A percentile compares a stretch with the other conserved stretches of the same genome.
These are phyloP conservation scores for Beverwykella pulmonaria DNA, from an alignment of 495 filamentous ascomycete genomes.

Conservation along the genomic window DNA sequence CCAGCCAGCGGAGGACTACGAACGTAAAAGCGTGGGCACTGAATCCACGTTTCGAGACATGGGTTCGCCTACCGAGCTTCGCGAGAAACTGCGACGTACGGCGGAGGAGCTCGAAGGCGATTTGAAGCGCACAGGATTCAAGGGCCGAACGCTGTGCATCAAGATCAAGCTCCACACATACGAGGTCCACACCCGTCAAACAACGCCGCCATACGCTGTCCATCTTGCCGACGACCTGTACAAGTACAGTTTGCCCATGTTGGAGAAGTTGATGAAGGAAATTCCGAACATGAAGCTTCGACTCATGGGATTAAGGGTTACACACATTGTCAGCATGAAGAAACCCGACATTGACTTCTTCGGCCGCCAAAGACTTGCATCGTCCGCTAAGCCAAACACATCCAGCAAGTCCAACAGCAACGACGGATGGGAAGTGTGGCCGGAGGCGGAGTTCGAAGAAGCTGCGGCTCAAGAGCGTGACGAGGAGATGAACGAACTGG, in stretches of 20 bases:
- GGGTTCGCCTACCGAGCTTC: slow-evolving; percentile 64
- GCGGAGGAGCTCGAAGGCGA: slow-evolving; percentile 91
- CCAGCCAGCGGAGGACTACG: slow-evolving; percentile 84
- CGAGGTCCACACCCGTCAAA: slow-evolving; percentile 84
- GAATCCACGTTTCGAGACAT: slow-evolving; percentile 91
- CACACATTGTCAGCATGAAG: slow-evolving; percentile 81
- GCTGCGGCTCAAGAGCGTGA: slow-evolving; percentile 64
- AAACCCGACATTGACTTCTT: slow-evolving; percentile 82
- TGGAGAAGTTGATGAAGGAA: slow-evolving; percentile 83
- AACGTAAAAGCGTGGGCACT: slow-evolving; percentile 91
- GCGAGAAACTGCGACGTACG: slow-evolving; percentile 73
- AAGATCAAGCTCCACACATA: slow-evolving; percentile 96
- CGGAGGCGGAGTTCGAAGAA: slow-evolving; percentile 70
- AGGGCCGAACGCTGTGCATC: slow-evolving; percentile 83
- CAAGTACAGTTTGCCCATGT: slow-evolving; percentile 76
- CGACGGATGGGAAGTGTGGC: slow-evolving; percentile 63
- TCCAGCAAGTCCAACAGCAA: slow-evolving; percentile 23
- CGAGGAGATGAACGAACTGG: slow-evolving; percentile 66
- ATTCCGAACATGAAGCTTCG: slow-evolving; percentile 78
- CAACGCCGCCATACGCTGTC: slow-evolving; percentile 71
- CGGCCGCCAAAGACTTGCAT: slow-evolving; percentile 47
- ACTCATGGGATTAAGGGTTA: slow-evolving; percentile 86
- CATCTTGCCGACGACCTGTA: slow-evolving; percentile 79
- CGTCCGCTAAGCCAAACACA: slow-evolving; percentile 3
- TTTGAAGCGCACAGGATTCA: slow-evolving; percentile 74